Evolutionary conservation across 1,284 basidiomycete species (phyloP), one percentile per base, ranked within the genome.

Genomic region (Apiotrichum gracile): DNA sequence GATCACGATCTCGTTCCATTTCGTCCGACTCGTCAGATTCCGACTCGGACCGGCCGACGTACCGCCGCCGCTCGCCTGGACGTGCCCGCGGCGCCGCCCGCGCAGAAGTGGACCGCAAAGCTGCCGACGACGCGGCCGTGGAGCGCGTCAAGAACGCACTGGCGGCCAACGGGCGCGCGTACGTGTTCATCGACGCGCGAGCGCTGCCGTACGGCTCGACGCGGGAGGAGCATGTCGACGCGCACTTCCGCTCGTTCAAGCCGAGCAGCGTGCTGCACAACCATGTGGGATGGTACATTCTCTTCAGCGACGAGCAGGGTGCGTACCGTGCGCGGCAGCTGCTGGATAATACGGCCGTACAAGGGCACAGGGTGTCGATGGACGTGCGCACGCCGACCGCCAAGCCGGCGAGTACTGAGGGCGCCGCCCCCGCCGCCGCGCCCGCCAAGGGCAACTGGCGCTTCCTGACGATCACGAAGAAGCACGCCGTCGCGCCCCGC

Each of bases 211-310:
- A 59, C 4, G 54, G 49, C 16, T 41, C 45, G 17, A 54, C 50
- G 10, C 55, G 60, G 25, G 67, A 71, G 22, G 56, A 60, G 47
- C 60, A 68, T 27, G 52, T 75, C 24, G 55, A 54, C 35, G 69
- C 68, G 37, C 70, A 73, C 56, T 73, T 75, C 56, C 67, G 65
- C 46, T 55, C 61, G 21, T 74, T 70, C 60, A 70, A 69, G 52
- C 72, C 72, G n/a, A 41, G 61, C n/a, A 34, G 66, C 57, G 63
- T 73, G 5, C 49, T 70, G 19, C 52, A 54, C 53, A 65, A 57
- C 33, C 54, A 58, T 27, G 47, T 47, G n/a, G 74, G 72, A 13
- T 74, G 72, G 69, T 71, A 72, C 47, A 59, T 74, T 21, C 62
- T 74, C 31, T 74, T 74, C 51, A 29, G 49, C 17, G 66, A 73